Percentiles rank a stretch among this genome's conserved stretches.
These are phyloP conservation scores for Metarhizium anisopliae DNA, from an alignment of 2,329 filamentous ascomycete species.

Conservation along the genomic window DNA sequence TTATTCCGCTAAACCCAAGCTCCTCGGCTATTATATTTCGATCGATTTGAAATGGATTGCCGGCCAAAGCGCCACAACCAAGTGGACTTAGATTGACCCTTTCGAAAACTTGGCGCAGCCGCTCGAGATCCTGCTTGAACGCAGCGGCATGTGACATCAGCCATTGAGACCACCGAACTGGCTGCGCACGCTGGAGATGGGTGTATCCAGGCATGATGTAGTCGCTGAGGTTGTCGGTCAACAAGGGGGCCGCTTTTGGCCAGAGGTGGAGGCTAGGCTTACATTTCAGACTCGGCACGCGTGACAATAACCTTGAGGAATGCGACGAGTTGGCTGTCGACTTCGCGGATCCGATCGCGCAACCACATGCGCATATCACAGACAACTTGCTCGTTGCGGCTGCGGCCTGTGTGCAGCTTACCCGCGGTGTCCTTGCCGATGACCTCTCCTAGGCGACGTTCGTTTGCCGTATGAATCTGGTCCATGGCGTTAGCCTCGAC, in stretches of 20 bases:
- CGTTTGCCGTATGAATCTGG: constrained; percentile 59
- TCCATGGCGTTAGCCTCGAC: background rate
- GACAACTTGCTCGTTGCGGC: constrained; percentile 83
- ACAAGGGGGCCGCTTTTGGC: constrained; percentile 5
- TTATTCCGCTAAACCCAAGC: constrained; percentile 66
- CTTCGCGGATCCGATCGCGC: constrained; percentile 59
- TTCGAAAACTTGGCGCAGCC: constrained; percentile 61
- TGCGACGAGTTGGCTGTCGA: constrained; percentile 59
- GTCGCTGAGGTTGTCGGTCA: constrained; percentile 27
- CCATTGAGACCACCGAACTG: constrained; percentile 76
- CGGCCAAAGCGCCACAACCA: constrained; percentile 68
- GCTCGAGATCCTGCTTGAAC: constrained; percentile 67
- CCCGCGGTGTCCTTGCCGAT: constrained; percentile 79
- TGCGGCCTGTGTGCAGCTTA: constrained; percentile 83
- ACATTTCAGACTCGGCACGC: constrained; percentile 64
- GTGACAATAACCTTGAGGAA: constrained; percentile 61
- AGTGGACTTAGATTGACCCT: constrained; percentile 67
- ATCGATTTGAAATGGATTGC: constrained; percentile 76
- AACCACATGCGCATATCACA: constrained; percentile 90
- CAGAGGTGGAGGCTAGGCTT: background rate
- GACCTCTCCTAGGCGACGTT: constrained; percentile 68
- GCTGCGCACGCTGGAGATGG: constrained; percentile 73
- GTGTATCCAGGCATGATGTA: constrained; percentile 83
- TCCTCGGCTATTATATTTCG: constrained; percentile 71
- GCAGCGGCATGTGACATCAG: constrained; percentile 65